Base-by-base conservation (phyloP, 768 basidiomycete species). In the Sistotremastrum niveocremeum region DNA sequence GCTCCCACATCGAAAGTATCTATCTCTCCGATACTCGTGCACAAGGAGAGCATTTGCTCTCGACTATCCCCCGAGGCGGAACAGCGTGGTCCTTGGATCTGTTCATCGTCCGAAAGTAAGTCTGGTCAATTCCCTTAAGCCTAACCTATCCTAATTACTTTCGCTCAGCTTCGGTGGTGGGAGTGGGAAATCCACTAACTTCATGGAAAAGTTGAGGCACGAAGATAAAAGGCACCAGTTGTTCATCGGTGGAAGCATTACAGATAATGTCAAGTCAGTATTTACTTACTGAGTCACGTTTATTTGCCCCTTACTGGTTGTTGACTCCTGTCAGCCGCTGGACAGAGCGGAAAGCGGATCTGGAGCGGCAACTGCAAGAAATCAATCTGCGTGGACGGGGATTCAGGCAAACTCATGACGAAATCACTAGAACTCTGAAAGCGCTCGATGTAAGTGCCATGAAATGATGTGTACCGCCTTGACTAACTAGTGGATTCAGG, bases 81-180 rank as follows among this genome's bases (percentile, higher is more conserved):
- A 58, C 59, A 7, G 81, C 77, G 4, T 81, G 77, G 76, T 72
- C 79, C 4, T 67, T 65, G 1, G 84, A 87, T 54, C 58, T 61
- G 7, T 83, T 79, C 64, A 60, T 61, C 12, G 79, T 88, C 42
- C 70, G 67, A 29, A 76, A 79, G 29, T 32, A 37, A 5, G 43
- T 37, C 30, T n/a, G 31, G 28, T 42, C 6, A 8, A 38, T 7
- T 31, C 39, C 7, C 42, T 35, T 42, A 30, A 8, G 20, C 20
- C 20, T 20, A 20, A 20, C 20, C 20, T 20, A 20, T 20, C 20
- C 34, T 41, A 31, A 44, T 28, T 6, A 7, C 45, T 35, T 51
- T 43, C 12, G 31, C 36, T 33, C 45, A 86, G 83, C 7, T 81
- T 81, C 51, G 84, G 82, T 43, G 86, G 85, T 64, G 70, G 72